These are phyloP conservation scores for Metschnikowia lunata DNA, from an alignment of 805 yeast genomes.

Conservation along the genomic window DNA sequence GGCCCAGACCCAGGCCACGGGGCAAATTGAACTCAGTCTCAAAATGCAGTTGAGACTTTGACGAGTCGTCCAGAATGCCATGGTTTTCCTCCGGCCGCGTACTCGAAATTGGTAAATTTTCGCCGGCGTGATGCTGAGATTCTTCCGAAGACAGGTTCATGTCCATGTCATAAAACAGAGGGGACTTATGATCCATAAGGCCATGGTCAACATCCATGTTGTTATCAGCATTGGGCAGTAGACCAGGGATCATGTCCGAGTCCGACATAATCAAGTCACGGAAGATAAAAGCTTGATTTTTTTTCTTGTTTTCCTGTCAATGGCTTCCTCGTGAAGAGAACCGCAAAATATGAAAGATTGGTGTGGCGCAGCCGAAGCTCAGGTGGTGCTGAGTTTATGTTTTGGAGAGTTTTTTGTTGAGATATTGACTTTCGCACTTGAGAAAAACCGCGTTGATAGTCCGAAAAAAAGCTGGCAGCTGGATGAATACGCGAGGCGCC, in stretches of 20 bases:
- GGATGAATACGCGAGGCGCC: background rate
- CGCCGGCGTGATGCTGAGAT: background rate
- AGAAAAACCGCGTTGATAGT: constrained; percentile 1
- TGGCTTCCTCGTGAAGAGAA: too few species aligned
- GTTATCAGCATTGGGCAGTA: constrained; percentile 11
- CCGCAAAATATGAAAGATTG: too few species aligned
- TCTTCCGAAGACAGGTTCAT: constrained; percentile 5
- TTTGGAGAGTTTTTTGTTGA: background rate
- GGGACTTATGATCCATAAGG: constrained; percentile 2
- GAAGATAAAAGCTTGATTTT: too few species aligned
- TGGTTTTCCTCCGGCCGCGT: background rate
- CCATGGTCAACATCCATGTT: constrained; percentile 4
- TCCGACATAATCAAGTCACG: constrained; percentile 10
- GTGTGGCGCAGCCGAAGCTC: background rate
- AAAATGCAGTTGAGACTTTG: background rate
- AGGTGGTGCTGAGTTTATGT: background rate
- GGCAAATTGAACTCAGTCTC: background rate
- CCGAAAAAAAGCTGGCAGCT: background rate
- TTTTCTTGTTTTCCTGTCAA: too few species aligned
- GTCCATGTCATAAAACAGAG: constrained; percentile 13
- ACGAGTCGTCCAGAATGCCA: background rate
- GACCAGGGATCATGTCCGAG: constrained; percentile 15
- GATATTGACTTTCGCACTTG: background rate
- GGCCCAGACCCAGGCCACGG: background rate
- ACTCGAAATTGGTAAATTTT: background rate